Evolutionary conservation across 208 protist species (phyloP).

Genomic region (Lotmaria passim): DNA sequence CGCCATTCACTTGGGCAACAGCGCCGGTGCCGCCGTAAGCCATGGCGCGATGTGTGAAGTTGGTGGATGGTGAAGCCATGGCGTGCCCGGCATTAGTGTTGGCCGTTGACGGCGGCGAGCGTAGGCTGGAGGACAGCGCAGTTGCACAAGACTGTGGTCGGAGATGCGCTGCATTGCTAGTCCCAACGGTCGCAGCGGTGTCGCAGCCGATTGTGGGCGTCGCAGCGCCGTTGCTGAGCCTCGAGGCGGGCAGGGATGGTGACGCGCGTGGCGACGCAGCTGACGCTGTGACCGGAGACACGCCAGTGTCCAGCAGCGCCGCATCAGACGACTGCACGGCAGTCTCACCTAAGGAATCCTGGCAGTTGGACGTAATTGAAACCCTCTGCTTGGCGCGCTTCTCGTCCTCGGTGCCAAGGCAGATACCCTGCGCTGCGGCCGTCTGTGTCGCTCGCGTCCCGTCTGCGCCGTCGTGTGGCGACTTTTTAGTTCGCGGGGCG

Average conservation of each 20-base stretch:
- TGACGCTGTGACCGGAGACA: neutral
- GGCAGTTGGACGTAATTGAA: neutral
- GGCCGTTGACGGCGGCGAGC: neutral
- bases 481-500: neutral
- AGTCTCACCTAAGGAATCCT: neutral
- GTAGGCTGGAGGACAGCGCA: neutral
- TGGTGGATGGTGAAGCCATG: neutral
- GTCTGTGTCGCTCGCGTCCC: neutral
- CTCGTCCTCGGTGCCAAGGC: neutral
- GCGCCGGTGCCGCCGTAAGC: constrained; percentile 53
- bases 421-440: neutral
- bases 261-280: constrained; percentile 1
- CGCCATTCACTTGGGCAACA: constrained; percentile 51
- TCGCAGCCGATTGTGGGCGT: neutral
- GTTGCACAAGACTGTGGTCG: neutral
- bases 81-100: neutral
- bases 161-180: neutral
- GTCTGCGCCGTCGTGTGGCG: neutral
- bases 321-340: neutral
- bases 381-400: neutral
- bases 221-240: neutral
- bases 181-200: neutral
- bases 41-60: constrained; percentile 52
- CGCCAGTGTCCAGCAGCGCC: neutral
- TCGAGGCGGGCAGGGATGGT: neutral